These are phyloP conservation scores for Gillenia trifoliata DNA, from an alignment of 306 rosid genomes.

Conservation along the genomic window DNA sequence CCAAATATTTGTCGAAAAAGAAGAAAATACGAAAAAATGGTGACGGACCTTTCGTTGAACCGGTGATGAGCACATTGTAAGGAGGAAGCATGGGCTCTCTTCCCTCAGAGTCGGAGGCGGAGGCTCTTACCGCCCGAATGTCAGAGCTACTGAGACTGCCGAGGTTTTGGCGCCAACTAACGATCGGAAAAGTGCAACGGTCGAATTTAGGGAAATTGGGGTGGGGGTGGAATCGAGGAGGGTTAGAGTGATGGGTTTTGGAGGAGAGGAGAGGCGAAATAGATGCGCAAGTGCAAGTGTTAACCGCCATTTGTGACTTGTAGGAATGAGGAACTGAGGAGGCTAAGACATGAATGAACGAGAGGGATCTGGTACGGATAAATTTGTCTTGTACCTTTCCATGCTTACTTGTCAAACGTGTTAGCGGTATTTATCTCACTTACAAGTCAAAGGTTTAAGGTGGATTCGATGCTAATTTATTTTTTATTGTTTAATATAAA, in stretches of 20 bases:
- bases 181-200: conserved; percentile 14
- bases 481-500: too few relatives aligned
- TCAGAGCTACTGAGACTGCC: not conserved
- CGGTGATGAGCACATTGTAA: conserved; percentile 83
- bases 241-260: conserved; percentile 2
- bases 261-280: conserved; percentile 7
- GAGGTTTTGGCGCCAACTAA: conserved; percentile 30
- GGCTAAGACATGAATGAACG: not conserved
- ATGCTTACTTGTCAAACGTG: not conserved
- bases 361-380: not conserved
- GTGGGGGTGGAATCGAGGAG: conserved; percentile 4
- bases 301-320: conserved; percentile 10
- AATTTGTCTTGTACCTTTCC: not conserved
- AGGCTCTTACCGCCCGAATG: conserved; percentile 10
- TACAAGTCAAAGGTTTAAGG: too few relatives aligned
- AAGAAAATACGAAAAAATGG: not conserved
- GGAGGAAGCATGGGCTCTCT: conserved; percentile 65
- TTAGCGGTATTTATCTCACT: too few relatives aligned
- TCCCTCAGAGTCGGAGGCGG: conserved; percentile 13
- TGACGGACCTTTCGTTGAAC: conserved; percentile 70
- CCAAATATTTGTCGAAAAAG: not conserved
- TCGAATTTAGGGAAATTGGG: not conserved
- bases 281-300: conserved; percentile 12
- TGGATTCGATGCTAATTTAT: too few relatives aligned
- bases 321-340: not conserved